A percentile compares a stretch with the other conserved stretches of the same genome.
Conservation (phyloP, 345 rosid genomes). For the Heritiera fomes region DNA sequence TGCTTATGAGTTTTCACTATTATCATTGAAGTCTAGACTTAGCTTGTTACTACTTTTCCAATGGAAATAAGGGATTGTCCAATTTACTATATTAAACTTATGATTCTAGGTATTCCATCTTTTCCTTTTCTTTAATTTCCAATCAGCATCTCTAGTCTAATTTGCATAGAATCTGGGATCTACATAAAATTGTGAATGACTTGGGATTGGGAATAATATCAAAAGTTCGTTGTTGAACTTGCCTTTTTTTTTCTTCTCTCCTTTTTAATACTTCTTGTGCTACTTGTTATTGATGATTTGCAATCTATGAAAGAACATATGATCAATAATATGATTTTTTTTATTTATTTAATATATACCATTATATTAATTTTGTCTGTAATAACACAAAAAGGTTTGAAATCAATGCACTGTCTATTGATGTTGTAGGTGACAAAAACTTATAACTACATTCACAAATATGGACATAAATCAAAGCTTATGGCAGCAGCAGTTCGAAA, state of each 20-base stretch:
- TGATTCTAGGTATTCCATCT: background rate
- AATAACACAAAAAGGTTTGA: background rate
- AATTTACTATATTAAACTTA: background rate
- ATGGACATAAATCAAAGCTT: constrained; percentile 87
- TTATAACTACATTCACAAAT: constrained; percentile 88
- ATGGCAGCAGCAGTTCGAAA: constrained; percentile 98
- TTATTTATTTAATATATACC: background rate
- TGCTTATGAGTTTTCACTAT: background rate
- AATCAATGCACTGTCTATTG: background rate
- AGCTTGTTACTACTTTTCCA: background rate
- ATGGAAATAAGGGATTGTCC: background rate
- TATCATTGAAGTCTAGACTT: background rate
- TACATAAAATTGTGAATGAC: background rate
- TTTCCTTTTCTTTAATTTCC: background rate
- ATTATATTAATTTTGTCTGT: background rate
- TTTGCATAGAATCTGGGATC: background rate
- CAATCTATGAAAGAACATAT: background rate
- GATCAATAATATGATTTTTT: background rate
- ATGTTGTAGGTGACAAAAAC: constrained; percentile 56
- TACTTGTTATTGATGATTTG: background rate
- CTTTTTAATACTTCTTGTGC: background rate
- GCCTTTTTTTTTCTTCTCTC: background rate
- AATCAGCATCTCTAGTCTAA: background rate
- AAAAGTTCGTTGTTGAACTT: background rate
- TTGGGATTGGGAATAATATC: background rate